Conservation (phyloP, 352 stramenopile genomes). For the Phytophthora pini region DNA sequence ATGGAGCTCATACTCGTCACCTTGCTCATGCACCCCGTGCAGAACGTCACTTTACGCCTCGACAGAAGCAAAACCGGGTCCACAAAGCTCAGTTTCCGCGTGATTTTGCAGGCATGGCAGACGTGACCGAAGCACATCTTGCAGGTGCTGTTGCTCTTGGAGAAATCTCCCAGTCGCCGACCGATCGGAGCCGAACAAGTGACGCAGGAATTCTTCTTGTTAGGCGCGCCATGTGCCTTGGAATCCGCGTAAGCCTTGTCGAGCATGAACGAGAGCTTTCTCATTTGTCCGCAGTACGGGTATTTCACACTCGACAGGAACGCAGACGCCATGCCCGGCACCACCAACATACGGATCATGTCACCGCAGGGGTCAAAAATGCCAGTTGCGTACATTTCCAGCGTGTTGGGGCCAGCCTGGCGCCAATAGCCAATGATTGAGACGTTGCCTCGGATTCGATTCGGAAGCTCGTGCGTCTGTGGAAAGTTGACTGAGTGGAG, state of each 20-base stretch:
- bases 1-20: conserved; percentile 19
- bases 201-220: background rate
- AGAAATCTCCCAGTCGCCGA: background rate
- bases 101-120: background rate
- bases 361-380: conserved; percentile 33
- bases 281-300: conserved; percentile 32
- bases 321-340: conserved; percentile 20
- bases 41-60: conserved; percentile 37
- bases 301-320: conserved; percentile 33
- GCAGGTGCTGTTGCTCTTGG: conserved; percentile 6
- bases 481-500: conserved; percentile 30
- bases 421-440: conserved; percentile 52
- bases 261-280: conserved; percentile 30
- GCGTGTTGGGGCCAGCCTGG: conserved; percentile 38
- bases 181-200: background rate
- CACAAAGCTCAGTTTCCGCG: conserved; percentile 33
- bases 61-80: conserved; percentile 12
- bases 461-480: conserved; percentile 29
- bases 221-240: background rate
- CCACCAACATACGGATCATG: conserved; percentile 34
- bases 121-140: background rate
- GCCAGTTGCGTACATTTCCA: conserved; percentile 50
- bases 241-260: background rate
- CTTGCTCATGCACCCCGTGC: conserved; percentile 25
- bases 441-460: conserved; percentile 46